These are phyloP conservation scores for Cryptomeria japonica DNA, from an alignment of 75 land plant genomes.

Conservation along the genomic window DNA sequence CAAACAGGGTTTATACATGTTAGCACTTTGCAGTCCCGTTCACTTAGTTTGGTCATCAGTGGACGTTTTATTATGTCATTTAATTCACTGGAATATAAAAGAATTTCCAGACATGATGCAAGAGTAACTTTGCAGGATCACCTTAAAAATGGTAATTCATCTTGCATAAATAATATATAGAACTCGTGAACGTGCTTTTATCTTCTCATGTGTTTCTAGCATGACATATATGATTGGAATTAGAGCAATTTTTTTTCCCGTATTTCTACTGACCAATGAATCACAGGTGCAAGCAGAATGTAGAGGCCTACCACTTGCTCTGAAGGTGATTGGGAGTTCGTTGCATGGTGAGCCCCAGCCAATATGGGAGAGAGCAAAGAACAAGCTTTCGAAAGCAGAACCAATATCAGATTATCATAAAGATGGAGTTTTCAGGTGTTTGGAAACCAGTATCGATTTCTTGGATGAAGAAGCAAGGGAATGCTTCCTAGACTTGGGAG, in stretches of 20 bases:
- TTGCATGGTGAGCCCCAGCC: slow-evolving; percentile 31
- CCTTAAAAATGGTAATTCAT: background rate
- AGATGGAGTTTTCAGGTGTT: slow-evolving; percentile 35
- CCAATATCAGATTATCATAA: slow-evolving; percentile 53
- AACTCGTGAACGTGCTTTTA: background rate
- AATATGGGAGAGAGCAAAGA: slow-evolving; percentile 47
- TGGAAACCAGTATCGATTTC: slow-evolving; percentile 42
- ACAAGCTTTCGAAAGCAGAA: slow-evolving; percentile 38
- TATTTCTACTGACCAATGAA: background rate
- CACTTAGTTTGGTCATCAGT: background rate
- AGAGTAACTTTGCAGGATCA: background rate
- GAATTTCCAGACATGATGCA: background rate
- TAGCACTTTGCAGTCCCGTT: background rate
- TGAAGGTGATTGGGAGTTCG: slow-evolving; percentile 66
- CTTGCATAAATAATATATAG: background rate
- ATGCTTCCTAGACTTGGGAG: slow-evolving; percentile 62
- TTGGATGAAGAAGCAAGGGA: slow-evolving; percentile 34
- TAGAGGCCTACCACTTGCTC: slow-evolving; percentile 62
- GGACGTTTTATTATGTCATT: background rate
- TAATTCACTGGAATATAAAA: background rate
- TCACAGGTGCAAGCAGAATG: slow-evolving; percentile 47
- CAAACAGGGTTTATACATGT: background rate
- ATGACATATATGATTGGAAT: background rate
- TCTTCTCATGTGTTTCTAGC: background rate
- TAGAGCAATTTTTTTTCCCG: background rate